Evolutionary conservation across 352 stramenopile genomes (phyloP), one percentile per base, ranked within the genome.

Genomic region (Phytophthora uliginosa): DNA sequence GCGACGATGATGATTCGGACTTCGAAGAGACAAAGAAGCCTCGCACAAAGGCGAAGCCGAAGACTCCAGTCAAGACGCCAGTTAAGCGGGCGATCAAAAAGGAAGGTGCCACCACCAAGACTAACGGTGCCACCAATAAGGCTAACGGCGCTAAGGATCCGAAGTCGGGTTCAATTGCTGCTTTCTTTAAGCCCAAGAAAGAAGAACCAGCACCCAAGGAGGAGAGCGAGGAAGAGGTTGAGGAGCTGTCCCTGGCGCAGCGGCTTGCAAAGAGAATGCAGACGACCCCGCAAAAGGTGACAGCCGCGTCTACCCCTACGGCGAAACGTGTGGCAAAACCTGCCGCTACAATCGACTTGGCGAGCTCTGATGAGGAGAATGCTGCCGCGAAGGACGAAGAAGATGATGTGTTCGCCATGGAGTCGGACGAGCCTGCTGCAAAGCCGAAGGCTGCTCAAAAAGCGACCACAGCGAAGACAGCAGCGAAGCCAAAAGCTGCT

Each of bases 371-470:
- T 22, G 82, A 87, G 2, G 73, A 84, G 1, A 73, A 42, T 7
- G 61, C 79, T 8, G 48, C 69, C 13, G 68, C 20, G 2, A 71
- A 70, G n/a, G 59, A 77, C 12, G 72, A 76, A 0, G 79, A 85
- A 42, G 86, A 95, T 56, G 90, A 95, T 58, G 85, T 93, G 3
- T 95, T 95, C 71, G 77, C 82, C 24, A 85, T 95, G 63, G 77
- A 77, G 61, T 80, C 51, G 48, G 68, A 83, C 59, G 69, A 79
- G 53, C 7, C 67, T 59, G 74, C 63, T 26, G 15, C 74, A 2
- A 90, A 90, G 56, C 9, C 74, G 3, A 90, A 89, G 53, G 59
- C 60, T 48, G 58, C 62, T 34, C 54, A 56, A 33, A 89, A 88
- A 47, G 54, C 71, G 22, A 34, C 59, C 18, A 42, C 10, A 40